phyloP scores from a whole-genome alignment of 169 alveolate species.

The Miamiensis avidus region DNA sequence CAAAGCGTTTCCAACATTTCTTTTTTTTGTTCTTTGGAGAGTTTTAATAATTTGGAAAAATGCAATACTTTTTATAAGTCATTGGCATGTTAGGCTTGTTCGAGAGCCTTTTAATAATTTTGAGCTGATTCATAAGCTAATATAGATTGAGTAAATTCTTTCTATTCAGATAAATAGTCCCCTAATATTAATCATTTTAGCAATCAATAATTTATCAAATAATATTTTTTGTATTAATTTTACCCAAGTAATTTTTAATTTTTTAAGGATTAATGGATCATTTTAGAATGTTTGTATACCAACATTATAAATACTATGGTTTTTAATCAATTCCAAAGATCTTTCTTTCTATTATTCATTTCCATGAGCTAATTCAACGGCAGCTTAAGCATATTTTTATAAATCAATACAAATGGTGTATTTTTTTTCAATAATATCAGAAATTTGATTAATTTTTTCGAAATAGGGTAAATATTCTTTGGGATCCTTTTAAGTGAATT shows the following conservation, averaged over 20 bases:
- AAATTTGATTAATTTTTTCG: slow-evolving; percentile 58
- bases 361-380: slow-evolving; percentile 67
- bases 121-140: slow-evolving; percentile 71
- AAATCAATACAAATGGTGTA: slow-evolving; percentile 70
- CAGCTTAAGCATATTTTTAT: slow-evolving; percentile 75
- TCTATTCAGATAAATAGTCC: slow-evolving; percentile 60
- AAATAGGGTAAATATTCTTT: slow-evolving; percentile 84
- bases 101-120: slow-evolving; percentile 56
- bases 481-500: slow-evolving; percentile 88
- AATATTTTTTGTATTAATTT: no score
- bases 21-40: slow-evolving; percentile 65
- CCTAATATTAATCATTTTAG: slow-evolving; percentile 2
- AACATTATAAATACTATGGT: slow-evolving; percentile 68
- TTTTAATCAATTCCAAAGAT: slow-evolving; percentile 68
- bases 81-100: slow-evolving; percentile 7
- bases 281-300: slow-evolving; percentile 67
- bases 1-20: slow-evolving; percentile 65
- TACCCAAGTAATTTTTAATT: slow-evolving; percentile 68
- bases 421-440: slow-evolving; percentile 68
- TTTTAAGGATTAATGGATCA: slow-evolving; percentile 43
- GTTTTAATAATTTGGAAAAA: slow-evolving; percentile 49
- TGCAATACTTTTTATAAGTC: slow-evolving; percentile 46
- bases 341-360: slow-evolving; percentile 66
- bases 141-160: slow-evolving; percentile 66
- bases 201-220: no score